Evolutionary conservation across 345 rosid genomes (phyloP), one percentile per base, ranked within the genome.

Genomic region (Lumnitzera racemosa): DNA sequence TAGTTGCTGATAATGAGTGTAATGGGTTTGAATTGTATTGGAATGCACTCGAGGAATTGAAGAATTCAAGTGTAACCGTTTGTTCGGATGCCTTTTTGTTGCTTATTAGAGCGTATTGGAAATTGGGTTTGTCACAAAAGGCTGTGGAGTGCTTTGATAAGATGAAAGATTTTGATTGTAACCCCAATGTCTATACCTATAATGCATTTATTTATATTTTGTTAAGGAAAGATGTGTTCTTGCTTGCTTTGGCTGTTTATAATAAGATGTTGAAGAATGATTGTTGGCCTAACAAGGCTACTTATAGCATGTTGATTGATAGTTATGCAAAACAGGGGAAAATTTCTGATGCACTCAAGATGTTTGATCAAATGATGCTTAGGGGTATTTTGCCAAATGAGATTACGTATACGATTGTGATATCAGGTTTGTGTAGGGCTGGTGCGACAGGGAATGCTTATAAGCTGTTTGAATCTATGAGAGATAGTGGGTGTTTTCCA

Each of bases 341-440:
- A 58, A 71, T 62, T 12, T n/a, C 46, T 11, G 77, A 83, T 59
- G 96, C 99, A 5, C 82, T 81, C 52, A 71, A 74, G 65, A n/a
- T 94, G 97, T 77, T 89, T 20, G 90, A 87, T 51, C 91, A 87
- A 74, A 94, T 94, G 99, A 48, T 66, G 0, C 20, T 53, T 13
- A 80, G 80, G 66, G 89, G 86, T 12, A 67, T 88, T 41, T 54
- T 36, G 47, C 95, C 99, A 0, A 73, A 80, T 61, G 70, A 62
- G 55, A 61, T 74, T 55, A 80, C 66, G 1, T 88, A 82, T 58
- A 84, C 89, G 0, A 71, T 80, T 10, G 58, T 87, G 13, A 66
- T 90, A 68, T 81, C 85, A 2, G 96, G 90, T 5, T 66, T 90
- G 74, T 92, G 96, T 73, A 81, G 58, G 46, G 76, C 72, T 10